Base-by-base conservation (phyloP, 192 early-diverging fungal genomes). In the Fimicolochytrium jonesii region DNA sequence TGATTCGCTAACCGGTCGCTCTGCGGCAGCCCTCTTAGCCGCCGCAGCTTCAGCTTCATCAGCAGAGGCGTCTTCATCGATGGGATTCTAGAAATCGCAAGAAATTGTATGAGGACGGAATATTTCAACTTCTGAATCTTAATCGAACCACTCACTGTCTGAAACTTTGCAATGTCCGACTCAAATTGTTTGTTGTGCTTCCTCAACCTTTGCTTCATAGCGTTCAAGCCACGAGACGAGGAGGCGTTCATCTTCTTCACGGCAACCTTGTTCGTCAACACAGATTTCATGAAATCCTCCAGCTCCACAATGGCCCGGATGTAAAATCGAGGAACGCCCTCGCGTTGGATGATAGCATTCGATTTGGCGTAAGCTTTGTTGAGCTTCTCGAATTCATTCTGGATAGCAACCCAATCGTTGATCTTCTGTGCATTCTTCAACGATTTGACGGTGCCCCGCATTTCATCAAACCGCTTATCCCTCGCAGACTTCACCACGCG, bases 141-240 rank as follows among this genome's bases (percentile, higher is more conserved):
- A 50, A 50, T 23, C 48, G 15, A 17, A 7, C 1, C 25, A 50
- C 57, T 6, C 48, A 79, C 72, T 43, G 45, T 69, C 26, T 75
- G 70, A 54, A 74, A 97, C 55, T 75, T 78, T 46, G 82, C 78
- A 35, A 99, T 87, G 56, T 85, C 79, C 1, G 68, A 71, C 59
- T 92, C 86, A 53, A 80, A 86, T 39, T 70, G 56, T 76, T 92
- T 93, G 78, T 79, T 84, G 73, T 85, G 77, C 85, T 99, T 96
- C 77, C 88, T 89, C 61, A 95, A 50, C 66, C 89, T 92, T 70
- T 92, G 89, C 84, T 94, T 96, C 82, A 97, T 87, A 43, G 87
- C 83, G 75, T 88, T 96, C 65, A 94, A 72, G 26, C 91, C 88
- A 64, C 89, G 89, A 39, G 86, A 82, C 52, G 90, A 84, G 47